Conservation (phyloP, 768 basidiomycete species). For the Pleurotus tuoliensis region DNA sequence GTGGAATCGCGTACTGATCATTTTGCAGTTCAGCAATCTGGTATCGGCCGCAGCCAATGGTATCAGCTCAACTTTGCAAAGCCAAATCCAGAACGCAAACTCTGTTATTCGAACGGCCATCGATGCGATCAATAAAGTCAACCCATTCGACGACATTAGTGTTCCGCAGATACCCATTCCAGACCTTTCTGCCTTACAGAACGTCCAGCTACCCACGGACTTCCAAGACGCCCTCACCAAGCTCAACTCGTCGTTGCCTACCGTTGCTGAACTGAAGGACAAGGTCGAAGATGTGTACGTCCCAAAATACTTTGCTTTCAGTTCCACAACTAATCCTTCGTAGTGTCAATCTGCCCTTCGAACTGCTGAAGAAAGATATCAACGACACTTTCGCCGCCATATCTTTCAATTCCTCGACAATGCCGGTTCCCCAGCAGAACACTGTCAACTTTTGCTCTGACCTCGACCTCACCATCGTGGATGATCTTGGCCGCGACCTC, state of each 20-base stretch:
- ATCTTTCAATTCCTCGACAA: constrained; percentile 62
- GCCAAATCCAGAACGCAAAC: constrained; percentile 65
- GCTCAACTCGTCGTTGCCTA: constrained; percentile 80
- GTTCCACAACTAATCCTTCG: background rate
- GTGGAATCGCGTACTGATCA: constrained; percentile 11
- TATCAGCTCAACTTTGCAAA: constrained; percentile 71
- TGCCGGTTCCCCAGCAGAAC: constrained; percentile 75
- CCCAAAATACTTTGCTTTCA: background rate
- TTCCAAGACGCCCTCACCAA: constrained; percentile 70
- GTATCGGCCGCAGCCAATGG: constrained; percentile 54
- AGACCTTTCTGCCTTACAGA: constrained; percentile 66
- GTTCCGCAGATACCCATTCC: constrained; percentile 75
- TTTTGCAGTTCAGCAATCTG: constrained; percentile 62
- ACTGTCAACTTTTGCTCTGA: constrained; percentile 70
- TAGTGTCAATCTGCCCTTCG: constrained; percentile 85
- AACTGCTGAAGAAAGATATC: constrained; percentile 82
- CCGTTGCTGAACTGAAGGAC: constrained; percentile 69
- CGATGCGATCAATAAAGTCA: constrained; percentile 67
- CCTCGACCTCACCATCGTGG: constrained; percentile 81
- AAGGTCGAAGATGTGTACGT: constrained; percentile 66
- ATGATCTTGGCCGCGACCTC: constrained; percentile 80
- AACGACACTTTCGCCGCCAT: constrained; percentile 80
- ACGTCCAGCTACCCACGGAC: constrained; percentile 74
- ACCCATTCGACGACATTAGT: constrained; percentile 66
- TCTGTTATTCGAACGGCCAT: constrained; percentile 60